phyloP scores from a whole-genome alignment of 2,329 filamentous ascomycete species.

The Monilinia fructigena region DNA sequence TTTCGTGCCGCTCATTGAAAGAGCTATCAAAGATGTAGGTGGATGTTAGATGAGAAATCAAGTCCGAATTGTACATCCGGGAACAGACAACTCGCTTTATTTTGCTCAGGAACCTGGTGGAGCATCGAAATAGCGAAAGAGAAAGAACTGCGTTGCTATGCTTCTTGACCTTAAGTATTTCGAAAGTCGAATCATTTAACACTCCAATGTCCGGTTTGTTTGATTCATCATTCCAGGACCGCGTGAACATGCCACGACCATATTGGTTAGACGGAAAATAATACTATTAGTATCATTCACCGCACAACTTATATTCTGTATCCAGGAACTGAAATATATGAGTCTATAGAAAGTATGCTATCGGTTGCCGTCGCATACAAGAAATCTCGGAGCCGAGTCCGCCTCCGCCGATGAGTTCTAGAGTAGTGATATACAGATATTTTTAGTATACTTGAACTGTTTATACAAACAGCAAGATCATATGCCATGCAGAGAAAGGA shows the following conservation, averaged over 20 bases:
- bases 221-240: background rate
- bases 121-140: background rate
- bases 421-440: no score
- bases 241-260: background rate
- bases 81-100: background rate
- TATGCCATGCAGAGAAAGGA: background rate
- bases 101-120: background rate
- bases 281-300: background rate
- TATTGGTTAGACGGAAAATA: background rate
- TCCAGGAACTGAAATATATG: background rate
- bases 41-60: background rate
- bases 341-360: background rate
- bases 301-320: background rate
- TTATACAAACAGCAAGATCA: background rate
- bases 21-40: no score
- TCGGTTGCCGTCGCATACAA: background rate
- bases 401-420: background rate
- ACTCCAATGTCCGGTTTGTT: background rate
- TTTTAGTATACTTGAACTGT: background rate
- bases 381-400: constrained; percentile 9
- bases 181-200: background rate
- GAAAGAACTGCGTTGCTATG: background rate
- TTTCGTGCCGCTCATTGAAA: background rate
- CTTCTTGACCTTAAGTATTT: background rate
- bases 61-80: background rate